These are phyloP conservation scores for Yarrowia hollandica DNA, from an alignment of 805 yeast genomes.

Conservation along the genomic window DNA sequence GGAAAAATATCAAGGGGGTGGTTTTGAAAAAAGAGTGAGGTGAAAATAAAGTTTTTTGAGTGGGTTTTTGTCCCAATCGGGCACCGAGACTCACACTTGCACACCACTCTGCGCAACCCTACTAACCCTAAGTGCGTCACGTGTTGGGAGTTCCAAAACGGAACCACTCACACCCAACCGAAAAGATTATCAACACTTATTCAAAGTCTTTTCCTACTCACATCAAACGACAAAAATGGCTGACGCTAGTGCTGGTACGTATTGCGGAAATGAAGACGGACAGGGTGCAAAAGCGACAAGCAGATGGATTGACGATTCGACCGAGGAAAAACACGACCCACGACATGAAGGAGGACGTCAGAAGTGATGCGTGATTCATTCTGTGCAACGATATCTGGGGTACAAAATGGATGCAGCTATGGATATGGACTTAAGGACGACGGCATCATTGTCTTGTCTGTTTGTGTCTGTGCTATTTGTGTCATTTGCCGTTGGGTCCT, in stretches of 20 bases:
- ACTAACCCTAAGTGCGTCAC: slow-evolving; percentile 19
- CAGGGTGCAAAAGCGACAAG: too few relatives aligned
- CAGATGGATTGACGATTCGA: too few relatives aligned
- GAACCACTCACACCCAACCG: slow-evolving; percentile 23
- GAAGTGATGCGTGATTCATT: too few relatives aligned
- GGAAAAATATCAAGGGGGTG: slow-evolving; percentile 33
- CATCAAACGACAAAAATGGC: slow-evolving; percentile 29
- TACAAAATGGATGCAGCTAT: too few relatives aligned
- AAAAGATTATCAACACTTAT: slow-evolving; percentile 13
- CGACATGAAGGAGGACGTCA: too few relatives aligned
- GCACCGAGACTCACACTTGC: background rate
- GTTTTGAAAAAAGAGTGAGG: slow-evolving; percentile 3
- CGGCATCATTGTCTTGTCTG: too few relatives aligned
- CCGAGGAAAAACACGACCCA: too few relatives aligned
- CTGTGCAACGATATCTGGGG: too few relatives aligned
- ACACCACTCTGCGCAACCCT: background rate
- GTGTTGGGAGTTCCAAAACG: slow-evolving; percentile 28
- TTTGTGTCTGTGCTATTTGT: too few relatives aligned
- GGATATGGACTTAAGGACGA: too few relatives aligned
- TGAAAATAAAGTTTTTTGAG: slow-evolving; percentile 3
- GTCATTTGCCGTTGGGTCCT: too few relatives aligned
- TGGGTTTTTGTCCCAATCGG: background rate
- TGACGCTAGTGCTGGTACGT: slow-evolving; percentile 29
- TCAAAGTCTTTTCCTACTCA: slow-evolving; percentile 10
- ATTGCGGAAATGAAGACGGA: background rate